Base-by-base conservation (phyloP, 192 early-diverging fungal species). In the Mortierella hygrophila region DNA sequence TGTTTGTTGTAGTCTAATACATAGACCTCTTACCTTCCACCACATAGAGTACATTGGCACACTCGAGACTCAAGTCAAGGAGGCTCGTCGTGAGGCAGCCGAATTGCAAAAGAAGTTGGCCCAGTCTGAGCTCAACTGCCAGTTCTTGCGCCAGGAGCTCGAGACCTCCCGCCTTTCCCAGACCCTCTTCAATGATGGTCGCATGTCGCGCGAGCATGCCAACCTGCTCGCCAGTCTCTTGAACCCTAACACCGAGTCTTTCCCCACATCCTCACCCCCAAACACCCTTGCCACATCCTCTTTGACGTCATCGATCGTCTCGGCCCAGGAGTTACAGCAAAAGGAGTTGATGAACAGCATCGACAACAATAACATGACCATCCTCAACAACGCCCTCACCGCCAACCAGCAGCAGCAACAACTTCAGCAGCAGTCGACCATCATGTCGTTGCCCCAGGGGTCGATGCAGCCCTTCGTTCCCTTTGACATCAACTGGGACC, bases 61-160 rank as follows among this genome's bases (percentile, higher is more conserved):
- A 8, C 87, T 95, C 55, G 93, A 94, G 82, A 88, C 70, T 68
- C 91, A 95, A 81, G 89, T 93, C 37, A 88, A 90, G 42, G 79
- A 89, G 69, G 88, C 91, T 38, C 88, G 91, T 75, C 85, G 88
- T 21, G 93, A 93, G 70, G 87, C 84, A 37, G 89, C 91, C 29
- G 88, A 91, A 0, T 70, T 91, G 70, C 87, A 90, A 52, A 68
- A 82, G 41, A 87, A 91, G 57, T 82, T 94, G 23, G 76, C 82
- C 8, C 76, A 75, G 55, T 86, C 84, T 5, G 84, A 86, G 63
- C 65, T 86, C 44, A 86, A 78, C 76, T 81, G 76, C 68, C 84
- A 86, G 44, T 70, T 81, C 55, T 68, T 86, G 57, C 78, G 79
- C 10, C 84, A 86, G 68, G 79, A 86, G 38, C 70, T 86, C 32